phyloP scores from a whole-genome alignment of 2,329 filamentous ascomycete species.

The Penicillium sp. region DNA sequence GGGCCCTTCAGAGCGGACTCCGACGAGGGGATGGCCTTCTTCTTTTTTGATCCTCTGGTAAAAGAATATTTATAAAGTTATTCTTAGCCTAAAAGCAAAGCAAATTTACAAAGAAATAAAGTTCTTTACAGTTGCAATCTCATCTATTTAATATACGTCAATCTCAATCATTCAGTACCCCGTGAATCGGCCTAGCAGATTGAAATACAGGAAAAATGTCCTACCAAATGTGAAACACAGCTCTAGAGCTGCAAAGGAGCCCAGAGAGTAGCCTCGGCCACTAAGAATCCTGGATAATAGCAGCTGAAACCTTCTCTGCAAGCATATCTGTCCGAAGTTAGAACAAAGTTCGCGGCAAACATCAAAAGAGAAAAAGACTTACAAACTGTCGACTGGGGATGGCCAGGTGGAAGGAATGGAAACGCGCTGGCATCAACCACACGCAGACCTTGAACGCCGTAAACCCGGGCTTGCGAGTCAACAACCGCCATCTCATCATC shows the following conservation, averaged over 20 bases:
- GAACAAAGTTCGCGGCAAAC: neutral
- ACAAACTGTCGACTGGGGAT: slow-evolving; percentile 33
- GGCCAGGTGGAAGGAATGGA: slow-evolving; percentile 39
- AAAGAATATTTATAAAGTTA: too few relatives aligned
- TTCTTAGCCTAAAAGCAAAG: too few relatives aligned
- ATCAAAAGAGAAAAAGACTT: neutral
- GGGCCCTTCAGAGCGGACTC: too few relatives aligned
- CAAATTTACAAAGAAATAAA: too few relatives aligned
- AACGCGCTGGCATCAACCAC: slow-evolving; percentile 37
- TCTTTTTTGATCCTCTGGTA: too few relatives aligned
- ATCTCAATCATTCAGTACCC: too few relatives aligned
- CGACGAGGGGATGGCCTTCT: too few relatives aligned
- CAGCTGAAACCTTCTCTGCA: slow-evolving; percentile 19
- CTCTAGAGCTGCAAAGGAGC: neutral
- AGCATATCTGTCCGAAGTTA: slow-evolving; percentile 20
- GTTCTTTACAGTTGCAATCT: too few relatives aligned
- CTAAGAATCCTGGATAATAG: slow-evolving; percentile 10
- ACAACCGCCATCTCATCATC: slow-evolving; percentile 31
- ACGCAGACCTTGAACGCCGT: slow-evolving; percentile 27
- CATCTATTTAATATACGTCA: too few relatives aligned
- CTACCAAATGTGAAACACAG: neutral
- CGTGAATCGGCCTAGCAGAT: too few relatives aligned
- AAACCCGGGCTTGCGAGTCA: slow-evolving; percentile 29
- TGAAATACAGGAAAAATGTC: neutral
- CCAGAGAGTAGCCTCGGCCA: too few relatives aligned